Base-by-base conservation (phyloP, 495 filamentous ascomycete genomes). In the Parathielavia hyrcaniae region DNA sequence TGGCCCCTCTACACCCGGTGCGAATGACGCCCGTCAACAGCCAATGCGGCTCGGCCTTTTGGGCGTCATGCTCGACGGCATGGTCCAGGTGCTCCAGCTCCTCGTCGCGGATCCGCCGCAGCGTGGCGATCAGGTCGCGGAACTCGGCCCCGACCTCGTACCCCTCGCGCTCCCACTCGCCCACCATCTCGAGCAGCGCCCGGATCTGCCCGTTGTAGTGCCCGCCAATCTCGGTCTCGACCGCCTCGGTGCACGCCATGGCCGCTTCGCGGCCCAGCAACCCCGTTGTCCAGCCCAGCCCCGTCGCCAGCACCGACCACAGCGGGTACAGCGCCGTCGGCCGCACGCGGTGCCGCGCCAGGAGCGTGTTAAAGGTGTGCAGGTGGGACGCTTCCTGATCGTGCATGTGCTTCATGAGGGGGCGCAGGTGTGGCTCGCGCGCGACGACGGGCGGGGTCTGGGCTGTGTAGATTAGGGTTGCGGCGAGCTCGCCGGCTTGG, bases 241-340 rank as follows among this genome's bases (percentile, higher is more conserved):
- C 91, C 6, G 93, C 93, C 73, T 98, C 93, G 12, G 93, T 98
- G 68, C 93, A 98, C 22, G 95, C 93, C 93, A 98, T 98, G 4
- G 93, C 91, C 0, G 93, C 92, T 74, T 97, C 92, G 40, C 88
- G 82, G 0, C 95, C 91, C 79, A 97, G 79, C n/a, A 91, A 69
- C 0, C 85, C 93, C 1, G 93, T 98, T 4, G 81, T 80, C 87
- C 95, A 95, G 14, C 93, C 93, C 4, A 98, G 73, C 2, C 86
- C 87, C 0, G 89, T 86, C 12, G 95, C 89, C 0, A 91, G 83
- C 12, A 82, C 77, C n/a, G 83, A 79, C 93, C 93, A 98, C 8
- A 97, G 40, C 1, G 95, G 95, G 66, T 93, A 96, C 79, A 98
- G 87, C 30, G 87, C 88, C 8, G 93, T 97, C 0, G 93, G 93